These are phyloP conservation scores for Angomonas desouzai DNA, from an alignment of 208 protist genomes.

Conservation along the genomic window DNA sequence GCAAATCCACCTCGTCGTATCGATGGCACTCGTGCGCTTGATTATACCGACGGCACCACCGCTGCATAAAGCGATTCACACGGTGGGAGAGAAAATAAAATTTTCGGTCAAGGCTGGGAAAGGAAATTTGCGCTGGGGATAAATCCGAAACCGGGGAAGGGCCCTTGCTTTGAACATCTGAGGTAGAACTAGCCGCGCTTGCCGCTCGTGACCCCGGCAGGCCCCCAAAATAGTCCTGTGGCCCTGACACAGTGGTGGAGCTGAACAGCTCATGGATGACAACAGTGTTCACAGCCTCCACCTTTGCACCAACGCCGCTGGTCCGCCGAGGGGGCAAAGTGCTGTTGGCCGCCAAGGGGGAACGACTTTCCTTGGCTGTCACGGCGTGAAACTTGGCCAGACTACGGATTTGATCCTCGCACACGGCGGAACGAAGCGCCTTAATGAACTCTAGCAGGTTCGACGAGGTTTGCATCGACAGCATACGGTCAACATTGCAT, in stretches of 20 bases:
- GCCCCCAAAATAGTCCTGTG: neutral
- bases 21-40: neutral
- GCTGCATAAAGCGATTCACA: constrained; percentile 9
- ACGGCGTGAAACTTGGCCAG: constrained; percentile 23
- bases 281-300: neutral
- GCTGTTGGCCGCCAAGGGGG: neutral
- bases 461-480: constrained; percentile 20
- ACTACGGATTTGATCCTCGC: constrained; percentile 69
- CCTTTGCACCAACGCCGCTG: neutral
- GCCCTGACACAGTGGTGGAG: neutral
- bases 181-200: neutral
- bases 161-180: neutral
- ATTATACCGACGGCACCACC: constrained; percentile 12
- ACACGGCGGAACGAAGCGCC: constrained; percentile 53
- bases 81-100: constrained; percentile 7
- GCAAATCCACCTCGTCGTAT: neutral
- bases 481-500: neutral
- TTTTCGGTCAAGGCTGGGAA: neutral
- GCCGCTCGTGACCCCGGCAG: neutral
- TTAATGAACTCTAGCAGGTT: constrained; percentile 45
- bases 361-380: neutral
- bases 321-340: neutral
- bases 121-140: neutral
- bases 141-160: neutral
- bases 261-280: constrained; percentile 1